These are phyloP conservation scores for Aspergillus mulundensis DNA, from an alignment of 495 filamentous ascomycete species.

Conservation along the genomic window DNA sequence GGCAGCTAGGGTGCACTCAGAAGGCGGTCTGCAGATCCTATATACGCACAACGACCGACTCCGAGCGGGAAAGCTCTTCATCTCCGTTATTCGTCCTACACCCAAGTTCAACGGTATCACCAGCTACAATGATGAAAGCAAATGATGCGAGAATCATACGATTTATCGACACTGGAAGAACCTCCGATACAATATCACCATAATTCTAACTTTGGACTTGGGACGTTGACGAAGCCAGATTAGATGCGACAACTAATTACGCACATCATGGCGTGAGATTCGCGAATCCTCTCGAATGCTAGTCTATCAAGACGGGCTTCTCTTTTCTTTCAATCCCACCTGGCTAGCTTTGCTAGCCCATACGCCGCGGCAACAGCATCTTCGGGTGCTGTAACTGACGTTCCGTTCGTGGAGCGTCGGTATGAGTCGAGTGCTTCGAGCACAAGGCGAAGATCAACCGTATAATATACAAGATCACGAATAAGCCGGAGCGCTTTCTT, in stretches of 20 bases:
- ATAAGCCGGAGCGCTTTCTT: conserved; percentile 95
- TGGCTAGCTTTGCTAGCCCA: conserved; percentile 2
- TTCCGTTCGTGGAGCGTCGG: conserved; percentile 44
- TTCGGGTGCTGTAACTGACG: conserved; percentile 53
- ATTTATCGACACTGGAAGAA: no score
- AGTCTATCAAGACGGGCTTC: not conserved
- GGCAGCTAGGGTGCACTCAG: not conserved
- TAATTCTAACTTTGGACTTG: not conserved
- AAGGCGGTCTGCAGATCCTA: not conserved
- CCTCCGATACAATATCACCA: no score
- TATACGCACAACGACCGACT: conserved; percentile 2
- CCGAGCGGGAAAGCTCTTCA: not conserved
- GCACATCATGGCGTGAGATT: not conserved
- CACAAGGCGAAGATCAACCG: conserved; percentile 51
- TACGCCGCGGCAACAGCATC: conserved; percentile 56
- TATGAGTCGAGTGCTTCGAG: conserved; percentile 47
- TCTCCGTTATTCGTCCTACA: not conserved
- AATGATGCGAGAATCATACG: not conserved
- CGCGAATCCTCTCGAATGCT: not conserved
- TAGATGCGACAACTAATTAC: not conserved
- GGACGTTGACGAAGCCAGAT: not conserved
- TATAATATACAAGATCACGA: conserved; percentile 58
- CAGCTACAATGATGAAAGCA: not conserved
- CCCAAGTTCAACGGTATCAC: not conserved
- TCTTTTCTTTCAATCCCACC: not conserved